Evolutionary conservation across 2,329 filamentous ascomycete species (phyloP).

Genomic region (Pseudophaeomoniella oleicola): DNA sequence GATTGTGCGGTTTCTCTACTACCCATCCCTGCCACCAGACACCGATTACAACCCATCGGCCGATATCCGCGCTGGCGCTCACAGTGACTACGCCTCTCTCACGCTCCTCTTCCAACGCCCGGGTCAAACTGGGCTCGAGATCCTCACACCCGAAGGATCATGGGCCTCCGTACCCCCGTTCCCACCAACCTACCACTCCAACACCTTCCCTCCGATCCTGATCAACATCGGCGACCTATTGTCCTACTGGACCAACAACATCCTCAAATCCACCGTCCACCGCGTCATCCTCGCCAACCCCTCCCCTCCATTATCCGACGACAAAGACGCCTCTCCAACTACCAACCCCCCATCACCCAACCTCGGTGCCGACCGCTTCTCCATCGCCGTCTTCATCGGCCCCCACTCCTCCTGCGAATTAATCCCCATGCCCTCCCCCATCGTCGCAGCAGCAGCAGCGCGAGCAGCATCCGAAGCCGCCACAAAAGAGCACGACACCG

Average conservation of each 20-base stretch:
- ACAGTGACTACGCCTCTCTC: constrained; percentile 81
- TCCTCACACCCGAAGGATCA: constrained; percentile 47
- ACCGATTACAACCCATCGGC: constrained; percentile 30
- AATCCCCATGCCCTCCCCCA: constrained; percentile 37
- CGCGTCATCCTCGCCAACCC: constrained; percentile 58
- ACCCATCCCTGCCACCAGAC: constrained; percentile 42
- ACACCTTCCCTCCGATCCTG: constrained; percentile 53
- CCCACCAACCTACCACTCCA: constrained; percentile 34
- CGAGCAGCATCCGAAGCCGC: constrained; percentile 11
- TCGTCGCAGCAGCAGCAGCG: constrained; percentile 26
- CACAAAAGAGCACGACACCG: too few relatives aligned
- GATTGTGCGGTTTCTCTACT: constrained; percentile 59
- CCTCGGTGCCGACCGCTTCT: constrained; percentile 36
- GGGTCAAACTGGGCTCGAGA: constrained; percentile 75
- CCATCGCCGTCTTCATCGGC: constrained; percentile 49
- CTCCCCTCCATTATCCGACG: too few relatives aligned
- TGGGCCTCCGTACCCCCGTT: constrained; percentile 56
- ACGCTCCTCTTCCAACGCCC: constrained; percentile 70
- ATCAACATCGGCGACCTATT: constrained; percentile 59
- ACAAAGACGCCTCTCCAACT: too few relatives aligned
- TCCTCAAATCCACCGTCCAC: constrained; percentile 79
- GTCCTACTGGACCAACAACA: constrained; percentile 79
- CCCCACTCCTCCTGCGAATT: constrained; percentile 39
- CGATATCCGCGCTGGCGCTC: constrained; percentile 77
- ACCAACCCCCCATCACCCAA: too few relatives aligned